A percentile compares a stretch with the other conserved stretches of the same genome.
These are phyloP conservation scores for Gillenia trifoliata DNA, from an alignment of 306 rosid species.

Conservation along the genomic window DNA sequence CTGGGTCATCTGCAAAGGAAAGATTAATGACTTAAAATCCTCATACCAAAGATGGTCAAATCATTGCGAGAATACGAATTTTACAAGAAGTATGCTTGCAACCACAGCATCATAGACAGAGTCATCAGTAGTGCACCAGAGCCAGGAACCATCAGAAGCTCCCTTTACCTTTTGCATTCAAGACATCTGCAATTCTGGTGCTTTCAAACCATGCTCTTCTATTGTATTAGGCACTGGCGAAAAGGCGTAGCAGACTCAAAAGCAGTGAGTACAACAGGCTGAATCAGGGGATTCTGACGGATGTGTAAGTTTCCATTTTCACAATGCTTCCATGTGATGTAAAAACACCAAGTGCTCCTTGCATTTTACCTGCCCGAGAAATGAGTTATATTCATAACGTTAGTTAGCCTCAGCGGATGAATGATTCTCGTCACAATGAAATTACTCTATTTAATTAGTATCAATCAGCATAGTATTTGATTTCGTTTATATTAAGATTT, in stretches of 20 bases:
- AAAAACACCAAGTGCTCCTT: conserved; percentile 64
- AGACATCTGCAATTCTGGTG: conserved; percentile 75
- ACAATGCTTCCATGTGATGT: conserved; percentile 56
- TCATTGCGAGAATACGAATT: background rate
- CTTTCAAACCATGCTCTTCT: conserved; percentile 98
- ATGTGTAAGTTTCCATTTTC: conserved; percentile 66
- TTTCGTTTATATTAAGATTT: background rate
- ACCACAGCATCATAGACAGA: conserved; percentile 98
- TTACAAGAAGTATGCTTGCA: conserved; percentile 25
- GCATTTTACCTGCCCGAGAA: conserved; percentile 54
- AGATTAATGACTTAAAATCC: background rate
- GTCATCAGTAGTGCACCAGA: conserved; percentile 94
- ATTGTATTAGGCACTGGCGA: conserved; percentile 52
- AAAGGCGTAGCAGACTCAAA: conserved; percentile 49
- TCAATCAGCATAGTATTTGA: background rate
- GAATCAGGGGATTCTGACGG: conserved; percentile 69
- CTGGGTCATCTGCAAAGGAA: conserved; percentile 79
- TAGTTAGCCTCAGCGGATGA: background rate
- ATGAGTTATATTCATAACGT: background rate
- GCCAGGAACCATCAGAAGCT: conserved; percentile 99
- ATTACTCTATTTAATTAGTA: background rate
- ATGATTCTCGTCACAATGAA: background rate
- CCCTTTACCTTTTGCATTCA: conserved; percentile 73
- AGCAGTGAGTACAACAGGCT: conserved; percentile 62
- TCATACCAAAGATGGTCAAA: background rate